Conservation (phyloP, 2,329 filamentous ascomycete genomes). For the Exophiala viscosa region DNA sequence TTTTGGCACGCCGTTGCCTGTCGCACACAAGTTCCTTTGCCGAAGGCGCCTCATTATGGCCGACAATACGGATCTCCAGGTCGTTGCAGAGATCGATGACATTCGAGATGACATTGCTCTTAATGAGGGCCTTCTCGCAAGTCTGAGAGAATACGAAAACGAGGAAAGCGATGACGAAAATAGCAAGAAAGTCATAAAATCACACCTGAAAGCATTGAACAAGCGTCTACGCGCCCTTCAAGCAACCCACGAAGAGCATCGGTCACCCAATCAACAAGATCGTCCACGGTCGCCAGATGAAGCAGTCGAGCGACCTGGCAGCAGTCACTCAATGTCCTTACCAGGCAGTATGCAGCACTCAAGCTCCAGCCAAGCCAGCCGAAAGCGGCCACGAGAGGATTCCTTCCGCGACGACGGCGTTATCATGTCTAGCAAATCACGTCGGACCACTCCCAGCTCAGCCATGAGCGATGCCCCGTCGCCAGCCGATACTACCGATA, state of each 20-base stretch:
- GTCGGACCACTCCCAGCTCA: conserved; percentile 24
- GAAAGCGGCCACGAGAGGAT: conserved; percentile 25
- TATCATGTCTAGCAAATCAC: conserved; percentile 22
- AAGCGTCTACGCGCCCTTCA: conserved; percentile 13
- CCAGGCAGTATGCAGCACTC: conserved; percentile 5
- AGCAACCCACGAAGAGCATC: neutral
- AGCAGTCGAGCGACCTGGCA: neutral
- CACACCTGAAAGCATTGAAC: conserved; percentile 11
- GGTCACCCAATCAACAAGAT: neutral
- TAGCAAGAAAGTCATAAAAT: conserved; percentile 2
- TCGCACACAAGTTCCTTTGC: too few relatives aligned
- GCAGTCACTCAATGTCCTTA: neutral
- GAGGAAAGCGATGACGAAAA: conserved; percentile 14
- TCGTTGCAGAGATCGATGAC: conserved; percentile 14
- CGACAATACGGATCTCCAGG: conserved; percentile 5
- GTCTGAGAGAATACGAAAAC: conserved; percentile 10
- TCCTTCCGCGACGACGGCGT: conserved; percentile 9
- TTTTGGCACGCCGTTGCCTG: too few relatives aligned
- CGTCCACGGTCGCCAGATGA: neutral
- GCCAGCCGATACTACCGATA: conserved; percentile 9
- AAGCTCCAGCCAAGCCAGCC: conserved; percentile 7
- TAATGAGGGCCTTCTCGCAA: conserved; percentile 19
- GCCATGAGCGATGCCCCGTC: conserved; percentile 14
- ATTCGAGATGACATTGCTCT: conserved; percentile 24
- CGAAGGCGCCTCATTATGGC: conserved; percentile 9